These are phyloP conservation scores for Neopestalotiopsis sp. DNA, from an alignment of 2,329 filamentous ascomycete genomes.

Conservation along the genomic window DNA sequence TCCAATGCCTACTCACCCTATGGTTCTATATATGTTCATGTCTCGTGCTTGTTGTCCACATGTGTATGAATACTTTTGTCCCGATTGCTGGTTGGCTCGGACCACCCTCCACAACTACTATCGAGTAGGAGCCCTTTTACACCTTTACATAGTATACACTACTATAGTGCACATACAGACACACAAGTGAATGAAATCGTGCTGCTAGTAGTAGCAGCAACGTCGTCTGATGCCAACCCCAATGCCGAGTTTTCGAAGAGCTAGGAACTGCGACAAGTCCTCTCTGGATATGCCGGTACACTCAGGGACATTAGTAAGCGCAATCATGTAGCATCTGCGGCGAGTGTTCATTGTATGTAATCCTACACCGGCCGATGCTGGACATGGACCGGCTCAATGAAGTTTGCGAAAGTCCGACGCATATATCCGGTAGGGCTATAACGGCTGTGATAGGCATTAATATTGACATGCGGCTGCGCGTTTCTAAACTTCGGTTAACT, in stretches of 20 bases:
- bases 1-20: too few species aligned
- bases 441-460: background rate
- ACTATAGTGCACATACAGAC: background rate
- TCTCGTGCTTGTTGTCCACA: too few species aligned
- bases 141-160: background rate
- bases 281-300: too few species aligned
- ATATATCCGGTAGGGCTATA: slow-evolving; percentile 3
- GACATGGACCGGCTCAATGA: background rate
- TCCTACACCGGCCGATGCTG: background rate
- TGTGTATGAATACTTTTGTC: too few species aligned
- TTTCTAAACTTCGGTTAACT: background rate
- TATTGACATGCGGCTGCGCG: background rate
- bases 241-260: too few species aligned
- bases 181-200: too few species aligned
- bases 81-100: background rate
- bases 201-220: too few species aligned
- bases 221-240: too few species aligned
- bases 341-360: background rate
- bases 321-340: too few species aligned
- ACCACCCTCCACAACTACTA: background rate
- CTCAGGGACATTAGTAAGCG: too few species aligned
- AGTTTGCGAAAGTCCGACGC: background rate
- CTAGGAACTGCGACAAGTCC: too few species aligned
- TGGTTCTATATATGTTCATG: too few species aligned
- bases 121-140: background rate